A percentile compares a stretch with the other conserved stretches of the same genome.
Conservation (phyloP, 805 yeast genomes). For the Metschnikowia cerradonensis region DNA sequence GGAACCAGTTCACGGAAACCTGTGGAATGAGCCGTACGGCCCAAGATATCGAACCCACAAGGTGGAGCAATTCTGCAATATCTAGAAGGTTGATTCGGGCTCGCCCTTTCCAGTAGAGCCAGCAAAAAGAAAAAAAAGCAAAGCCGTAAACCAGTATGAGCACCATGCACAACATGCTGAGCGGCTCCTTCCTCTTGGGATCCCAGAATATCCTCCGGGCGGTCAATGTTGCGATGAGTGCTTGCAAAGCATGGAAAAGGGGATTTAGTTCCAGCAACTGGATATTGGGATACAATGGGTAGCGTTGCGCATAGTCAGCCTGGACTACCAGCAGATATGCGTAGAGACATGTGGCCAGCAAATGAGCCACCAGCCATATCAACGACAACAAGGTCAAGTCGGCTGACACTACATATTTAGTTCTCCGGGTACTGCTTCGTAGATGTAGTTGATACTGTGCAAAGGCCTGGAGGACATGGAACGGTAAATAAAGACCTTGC, state of each 20-base stretch:
- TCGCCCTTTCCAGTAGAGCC: conserved; percentile 2
- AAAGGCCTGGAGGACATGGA: conserved; percentile 7
- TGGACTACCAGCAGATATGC: conserved; percentile 7
- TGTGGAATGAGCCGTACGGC: conserved; percentile 14
- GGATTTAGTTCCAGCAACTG: background rate
- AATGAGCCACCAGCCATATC: conserved; percentile 9
- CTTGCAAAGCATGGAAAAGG: background rate
- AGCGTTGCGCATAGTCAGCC: conserved; percentile 9
- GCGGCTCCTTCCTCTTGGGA: conserved; percentile 6
- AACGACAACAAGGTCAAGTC: conserved; percentile 14
- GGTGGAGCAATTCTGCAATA: conserved; percentile 13
- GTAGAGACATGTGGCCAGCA: conserved; percentile 9
- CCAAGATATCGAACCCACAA: conserved; percentile 10
- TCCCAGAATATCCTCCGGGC: conserved; percentile 2
- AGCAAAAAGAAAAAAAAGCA: background rate
- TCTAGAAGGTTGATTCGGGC: conserved; percentile 15
- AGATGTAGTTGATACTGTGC: conserved; percentile 6
- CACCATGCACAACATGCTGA: conserved; percentile 12
- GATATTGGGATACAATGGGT: conserved; percentile 10
- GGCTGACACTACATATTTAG: conserved; percentile 9
- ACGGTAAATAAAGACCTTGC: conserved; percentile 5
- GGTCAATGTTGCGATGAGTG: background rate
- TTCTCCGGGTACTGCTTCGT: conserved; percentile 2
- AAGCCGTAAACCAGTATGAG: conserved; percentile 2
- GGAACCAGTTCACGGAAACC: conserved; percentile 15